A percentile compares a stretch with the other conserved stretches of the same genome.
These are phyloP conservation scores for Umbilicus rupestris DNA, from an alignment of 164 flowering plant genomes.

Conservation along the genomic window DNA sequence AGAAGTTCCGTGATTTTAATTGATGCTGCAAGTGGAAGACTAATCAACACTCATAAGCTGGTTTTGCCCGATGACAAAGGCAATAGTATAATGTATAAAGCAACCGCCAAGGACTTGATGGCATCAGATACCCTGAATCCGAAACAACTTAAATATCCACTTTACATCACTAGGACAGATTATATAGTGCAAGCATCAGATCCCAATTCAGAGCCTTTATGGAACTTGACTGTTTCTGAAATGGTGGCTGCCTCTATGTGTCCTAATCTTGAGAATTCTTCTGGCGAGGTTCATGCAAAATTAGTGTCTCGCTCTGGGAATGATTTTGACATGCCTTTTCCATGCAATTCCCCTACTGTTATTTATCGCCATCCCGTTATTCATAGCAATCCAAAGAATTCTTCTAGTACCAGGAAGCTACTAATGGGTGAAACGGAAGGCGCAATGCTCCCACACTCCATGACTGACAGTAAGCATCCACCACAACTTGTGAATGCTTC, in stretches of 20 bases:
- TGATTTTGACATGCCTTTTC: conserved; percentile 24
- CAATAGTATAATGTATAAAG: conserved; percentile 12
- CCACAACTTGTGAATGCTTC: not conserved
- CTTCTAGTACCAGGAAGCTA: not conserved
- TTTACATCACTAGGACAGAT: conserved; percentile 52
- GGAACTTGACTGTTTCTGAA: conserved; percentile 47
- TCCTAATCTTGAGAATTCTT: conserved; percentile 21
- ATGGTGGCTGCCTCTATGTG: conserved; percentile 37
- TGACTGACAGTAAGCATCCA: not conserved
- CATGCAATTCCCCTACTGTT: conserved; percentile 25
- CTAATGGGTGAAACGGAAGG: not conserved
- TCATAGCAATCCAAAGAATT: conserved; percentile 11
- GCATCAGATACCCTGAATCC: conserved; percentile 14
- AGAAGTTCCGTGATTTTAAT: conserved; percentile 39
- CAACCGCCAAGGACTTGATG: conserved; percentile 19
- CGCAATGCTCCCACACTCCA: not conserved
- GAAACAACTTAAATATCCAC: conserved; percentile 16
- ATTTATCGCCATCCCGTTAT: conserved; percentile 22
- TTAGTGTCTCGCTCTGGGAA: conserved; percentile 13
- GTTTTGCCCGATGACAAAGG: conserved; percentile 11
- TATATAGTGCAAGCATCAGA: conserved; percentile 28
- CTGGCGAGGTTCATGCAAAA: conserved; percentile 12
- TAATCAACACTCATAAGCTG: conserved; percentile 19
- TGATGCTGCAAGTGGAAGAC: conserved; percentile 45
- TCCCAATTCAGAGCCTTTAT: conserved; percentile 30